Conservation (phyloP, 805 yeast genomes). For the Ogataea nonfermentans region DNA sequence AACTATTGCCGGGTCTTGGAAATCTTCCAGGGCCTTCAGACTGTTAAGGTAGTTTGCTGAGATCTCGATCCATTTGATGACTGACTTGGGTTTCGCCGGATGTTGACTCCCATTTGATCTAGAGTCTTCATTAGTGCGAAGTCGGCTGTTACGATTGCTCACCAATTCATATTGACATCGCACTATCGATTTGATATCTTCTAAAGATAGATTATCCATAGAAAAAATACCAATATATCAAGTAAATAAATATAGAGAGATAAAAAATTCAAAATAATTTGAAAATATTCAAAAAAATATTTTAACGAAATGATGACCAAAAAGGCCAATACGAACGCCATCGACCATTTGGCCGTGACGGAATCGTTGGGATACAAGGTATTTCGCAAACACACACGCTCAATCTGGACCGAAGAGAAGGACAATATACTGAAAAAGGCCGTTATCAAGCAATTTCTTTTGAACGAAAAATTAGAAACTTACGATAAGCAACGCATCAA, state of each 20-base stretch:
- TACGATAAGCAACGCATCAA: slow-evolving; percentile 32
- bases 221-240: not conserved
- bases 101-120: slow-evolving; percentile 1
- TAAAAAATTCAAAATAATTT: slow-evolving; percentile 1
- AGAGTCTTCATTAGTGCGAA: slow-evolving; percentile 2
- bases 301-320: slow-evolving; percentile 3
- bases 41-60: slow-evolving; percentile 23
- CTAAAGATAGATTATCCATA: slow-evolving; percentile 12
- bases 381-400: slow-evolving; percentile 57
- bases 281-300: not conserved
- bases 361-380: slow-evolving; percentile 75
- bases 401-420: slow-evolving; percentile 76
- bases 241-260: too few species aligned
- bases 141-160: slow-evolving; percentile 6
- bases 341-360: slow-evolving; percentile 59
- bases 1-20: slow-evolving; percentile 20
- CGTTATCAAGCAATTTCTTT: slow-evolving; percentile 36
- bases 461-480: slow-evolving; percentile 16
- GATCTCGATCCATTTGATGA: slow-evolving; percentile 25
- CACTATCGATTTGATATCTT: slow-evolving; percentile 14
- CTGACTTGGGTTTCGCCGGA: slow-evolving; percentile 7
- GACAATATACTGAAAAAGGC: slow-evolving; percentile 52
- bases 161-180: slow-evolving; percentile 18
- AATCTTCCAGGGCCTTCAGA: slow-evolving; percentile 17
- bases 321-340: slow-evolving; percentile 20